These are phyloP conservation scores for Escovopsis sp. DNA, from an alignment of 2,329 filamentous ascomycete species.

Conservation along the genomic window DNA sequence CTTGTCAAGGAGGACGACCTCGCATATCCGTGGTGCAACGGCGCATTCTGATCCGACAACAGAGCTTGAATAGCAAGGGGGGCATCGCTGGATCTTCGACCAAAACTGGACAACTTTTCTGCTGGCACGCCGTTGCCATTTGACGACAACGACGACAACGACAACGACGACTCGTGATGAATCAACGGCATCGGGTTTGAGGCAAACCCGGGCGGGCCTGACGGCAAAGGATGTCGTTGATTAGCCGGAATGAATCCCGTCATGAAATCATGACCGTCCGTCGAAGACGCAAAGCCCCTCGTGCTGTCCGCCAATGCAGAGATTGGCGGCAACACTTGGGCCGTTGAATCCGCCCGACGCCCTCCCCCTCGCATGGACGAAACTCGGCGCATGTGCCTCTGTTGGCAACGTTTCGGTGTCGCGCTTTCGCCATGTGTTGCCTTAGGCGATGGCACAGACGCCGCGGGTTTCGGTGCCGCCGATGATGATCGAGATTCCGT, in stretches of 20 bases:
- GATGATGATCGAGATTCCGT: slow-evolving; percentile 31
- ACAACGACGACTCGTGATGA: slow-evolving; percentile 25
- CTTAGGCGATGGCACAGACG: slow-evolving; percentile 28
- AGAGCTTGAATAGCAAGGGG: slow-evolving; percentile 40
- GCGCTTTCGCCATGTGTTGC: slow-evolving; percentile 20
- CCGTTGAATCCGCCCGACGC: slow-evolving; percentile 10
- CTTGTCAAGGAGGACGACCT: slow-evolving; percentile 8
- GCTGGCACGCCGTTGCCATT: slow-evolving; percentile 27
- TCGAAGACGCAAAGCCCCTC: slow-evolving; percentile 1
- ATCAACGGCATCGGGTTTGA: slow-evolving; percentile 22
- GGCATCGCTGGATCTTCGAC: slow-evolving; percentile 33
- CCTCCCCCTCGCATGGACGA: slow-evolving; percentile 14
- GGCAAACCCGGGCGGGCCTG: slow-evolving; percentile 15
- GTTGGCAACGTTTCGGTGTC: slow-evolving; percentile 14
- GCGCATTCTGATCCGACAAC: slow-evolving; percentile 25
- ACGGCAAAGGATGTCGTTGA: slow-evolving; percentile 15
- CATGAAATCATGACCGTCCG: neutral
- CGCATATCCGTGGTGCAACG: slow-evolving; percentile 2
- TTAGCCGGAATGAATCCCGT: slow-evolving; percentile 16
- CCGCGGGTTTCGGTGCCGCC: slow-evolving; percentile 22
- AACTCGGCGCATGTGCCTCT: slow-evolving; percentile 13
- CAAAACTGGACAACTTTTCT: slow-evolving; percentile 18
- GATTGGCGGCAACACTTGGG: slow-evolving; percentile 29
- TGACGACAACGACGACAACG: slow-evolving; percentile 16
- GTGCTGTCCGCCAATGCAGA: slow-evolving; percentile 29